phyloP scores from a whole-genome alignment of 1,284 basidiomycete genomes.

The Prillingera fragicola region DNA sequence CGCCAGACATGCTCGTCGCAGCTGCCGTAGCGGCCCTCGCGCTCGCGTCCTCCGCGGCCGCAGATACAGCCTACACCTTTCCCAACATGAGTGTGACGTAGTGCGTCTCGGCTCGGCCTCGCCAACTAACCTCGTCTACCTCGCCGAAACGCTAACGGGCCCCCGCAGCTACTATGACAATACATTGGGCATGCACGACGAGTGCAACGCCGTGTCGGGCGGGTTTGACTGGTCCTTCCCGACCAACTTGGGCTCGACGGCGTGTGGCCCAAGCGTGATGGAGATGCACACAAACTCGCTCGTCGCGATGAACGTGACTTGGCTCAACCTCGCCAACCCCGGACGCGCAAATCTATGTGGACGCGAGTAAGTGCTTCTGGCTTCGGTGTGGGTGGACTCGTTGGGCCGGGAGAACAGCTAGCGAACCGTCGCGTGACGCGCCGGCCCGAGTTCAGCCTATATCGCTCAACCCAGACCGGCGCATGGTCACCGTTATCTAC shows the following conservation, averaged over 20 bases:
- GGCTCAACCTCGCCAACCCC: slow-evolving; percentile 15
- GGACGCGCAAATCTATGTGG: slow-evolving; percentile 13
- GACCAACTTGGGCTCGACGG: slow-evolving; percentile 5
- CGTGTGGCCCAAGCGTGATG: slow-evolving; percentile 11
- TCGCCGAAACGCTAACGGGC: neutral
- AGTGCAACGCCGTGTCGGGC: slow-evolving; percentile 6
- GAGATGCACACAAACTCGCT: slow-evolving; percentile 8
- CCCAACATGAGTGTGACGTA: slow-evolving; percentile 14
- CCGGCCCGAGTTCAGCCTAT: too few relatives aligned
- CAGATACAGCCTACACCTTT: slow-evolving; percentile 9
- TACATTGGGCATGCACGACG: neutral
- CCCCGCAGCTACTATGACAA: slow-evolving; percentile 18
- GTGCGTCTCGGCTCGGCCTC: slow-evolving; percentile 5
- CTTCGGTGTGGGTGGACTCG: neutral
- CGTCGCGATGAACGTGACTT: slow-evolving; percentile 16
- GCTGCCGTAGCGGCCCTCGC: too few relatives aligned
- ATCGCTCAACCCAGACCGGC: too few relatives aligned
- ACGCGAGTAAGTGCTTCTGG: slow-evolving; percentile 11
- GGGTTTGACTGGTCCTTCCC: slow-evolving; percentile 8
- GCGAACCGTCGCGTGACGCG: too few relatives aligned
- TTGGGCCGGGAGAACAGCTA: too few relatives aligned
- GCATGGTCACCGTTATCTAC: too few relatives aligned
- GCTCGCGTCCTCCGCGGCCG: too few relatives aligned
- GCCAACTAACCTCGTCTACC: neutral
- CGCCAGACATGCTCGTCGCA: neutral